Evolutionary conservation across 2,329 filamentous ascomycete genomes (phyloP).

Genomic region (Calonectria henricotiae): DNA sequence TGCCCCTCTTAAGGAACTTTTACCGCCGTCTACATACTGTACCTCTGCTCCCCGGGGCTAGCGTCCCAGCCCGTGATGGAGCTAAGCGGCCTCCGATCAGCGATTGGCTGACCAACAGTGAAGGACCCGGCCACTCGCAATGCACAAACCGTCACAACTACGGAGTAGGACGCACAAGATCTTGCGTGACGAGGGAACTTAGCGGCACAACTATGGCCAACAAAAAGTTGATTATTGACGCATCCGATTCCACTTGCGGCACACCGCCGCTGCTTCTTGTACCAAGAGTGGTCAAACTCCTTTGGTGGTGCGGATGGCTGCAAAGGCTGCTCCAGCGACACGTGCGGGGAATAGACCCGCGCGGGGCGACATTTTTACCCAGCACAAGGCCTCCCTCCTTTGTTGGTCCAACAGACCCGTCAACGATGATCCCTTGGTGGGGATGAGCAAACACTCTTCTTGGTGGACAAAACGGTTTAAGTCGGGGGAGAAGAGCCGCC

Average conservation of each 20-base stretch:
- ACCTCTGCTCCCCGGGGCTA: conserved; percentile 32
- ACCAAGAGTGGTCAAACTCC: conserved; percentile 29
- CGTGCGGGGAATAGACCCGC: conserved; percentile 18
- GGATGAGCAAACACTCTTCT: conserved; percentile 26
- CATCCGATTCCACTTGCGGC: conserved; percentile 41
- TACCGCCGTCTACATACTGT: conserved; percentile 39
- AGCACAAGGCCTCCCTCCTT: conserved; percentile 5
- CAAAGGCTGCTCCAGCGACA: conserved; percentile 13
- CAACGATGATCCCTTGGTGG: conserved; percentile 30
- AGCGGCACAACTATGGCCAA: conserved; percentile 41
- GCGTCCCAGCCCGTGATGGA: conserved; percentile 47
- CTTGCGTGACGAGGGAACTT: conserved; percentile 43
- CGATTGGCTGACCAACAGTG: conserved; percentile 44
- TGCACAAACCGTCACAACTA: conserved; percentile 48
- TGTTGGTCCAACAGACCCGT: conserved; percentile 13
- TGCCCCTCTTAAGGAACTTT: conserved; percentile 32
- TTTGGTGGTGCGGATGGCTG: background rate
- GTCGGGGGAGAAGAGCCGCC: conserved; percentile 33
- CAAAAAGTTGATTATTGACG: conserved; percentile 43
- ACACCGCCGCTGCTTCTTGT: conserved; percentile 48
- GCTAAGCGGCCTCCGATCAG: conserved; percentile 28
- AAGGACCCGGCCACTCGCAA: conserved; percentile 44
- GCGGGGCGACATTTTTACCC: conserved; percentile 19
- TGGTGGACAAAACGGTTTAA: conserved; percentile 27
- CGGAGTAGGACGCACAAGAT: conserved; percentile 27